phyloP scores from a whole-genome alignment of 345 rosid species.

The Eucalyptus curtisii region DNA sequence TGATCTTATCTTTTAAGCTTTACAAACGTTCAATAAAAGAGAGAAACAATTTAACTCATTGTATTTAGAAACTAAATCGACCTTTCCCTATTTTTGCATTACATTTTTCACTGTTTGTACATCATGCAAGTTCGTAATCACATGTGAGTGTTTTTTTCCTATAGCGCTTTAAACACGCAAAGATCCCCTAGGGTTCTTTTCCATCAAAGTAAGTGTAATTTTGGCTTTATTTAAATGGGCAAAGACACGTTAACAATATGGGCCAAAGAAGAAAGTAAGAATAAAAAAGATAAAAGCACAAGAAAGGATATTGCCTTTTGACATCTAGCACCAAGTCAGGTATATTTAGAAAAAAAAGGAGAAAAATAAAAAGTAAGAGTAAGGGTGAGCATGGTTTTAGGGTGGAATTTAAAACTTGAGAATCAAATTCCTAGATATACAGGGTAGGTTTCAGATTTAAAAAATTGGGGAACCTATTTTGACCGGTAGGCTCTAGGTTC shows the following conservation, averaged over 20 bases:
- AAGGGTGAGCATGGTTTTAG: no score
- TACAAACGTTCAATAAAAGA: background rate
- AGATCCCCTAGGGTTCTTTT: background rate
- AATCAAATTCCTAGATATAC: no score
- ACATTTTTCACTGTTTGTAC: background rate
- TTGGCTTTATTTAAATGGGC: background rate
- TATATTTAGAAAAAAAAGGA: background rate
- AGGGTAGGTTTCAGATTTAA: fast-evolving
- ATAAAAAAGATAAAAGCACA: background rate
- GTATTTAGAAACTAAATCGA: background rate
- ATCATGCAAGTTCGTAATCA: background rate
- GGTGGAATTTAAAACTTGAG: no score
- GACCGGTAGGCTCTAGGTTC: no score
- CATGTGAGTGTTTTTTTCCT: background rate
- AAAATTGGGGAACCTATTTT: no score
- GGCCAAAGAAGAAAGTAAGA: background rate
- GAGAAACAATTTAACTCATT: background rate
- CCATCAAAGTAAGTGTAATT: background rate
- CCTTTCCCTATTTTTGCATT: background rate
- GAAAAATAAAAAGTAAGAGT: background rate
- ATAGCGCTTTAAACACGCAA: background rate
- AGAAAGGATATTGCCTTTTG: background rate
- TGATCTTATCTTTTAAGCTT: background rate
- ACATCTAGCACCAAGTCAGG: background rate
- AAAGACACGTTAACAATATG: background rate